Evolutionary conservation across 2,329 filamentous ascomycete species (phyloP).

Genomic region (Teratosphaeria destructans): DNA sequence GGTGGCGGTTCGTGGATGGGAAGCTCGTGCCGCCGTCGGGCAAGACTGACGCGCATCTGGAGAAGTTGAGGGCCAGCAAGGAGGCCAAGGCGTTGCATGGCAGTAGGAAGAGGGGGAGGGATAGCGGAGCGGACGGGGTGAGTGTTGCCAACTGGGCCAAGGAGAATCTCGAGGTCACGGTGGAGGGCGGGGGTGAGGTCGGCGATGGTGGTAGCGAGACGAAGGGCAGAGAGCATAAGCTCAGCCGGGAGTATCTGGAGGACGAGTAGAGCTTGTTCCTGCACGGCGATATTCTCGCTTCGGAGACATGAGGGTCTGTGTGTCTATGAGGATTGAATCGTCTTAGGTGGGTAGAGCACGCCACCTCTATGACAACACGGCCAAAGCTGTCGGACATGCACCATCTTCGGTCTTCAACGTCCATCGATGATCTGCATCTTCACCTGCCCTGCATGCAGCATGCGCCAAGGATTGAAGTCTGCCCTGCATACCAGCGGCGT

Average conservation of each 20-base stretch:
- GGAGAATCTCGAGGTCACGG: constrained; percentile 19
- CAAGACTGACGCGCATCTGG: not conserved
- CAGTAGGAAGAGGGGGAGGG: not conserved
- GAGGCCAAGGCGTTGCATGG: not conserved
- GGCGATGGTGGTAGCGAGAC: not conserved
- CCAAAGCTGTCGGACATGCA: too few relatives aligned
- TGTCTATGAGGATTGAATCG: too few relatives aligned
- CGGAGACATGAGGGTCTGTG: not conserved
- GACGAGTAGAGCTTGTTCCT: not conserved
- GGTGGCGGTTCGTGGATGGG: constrained; percentile 54
- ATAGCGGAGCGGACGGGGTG: not conserved
- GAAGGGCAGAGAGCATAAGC: not conserved
- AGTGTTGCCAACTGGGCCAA: constrained; percentile 10
- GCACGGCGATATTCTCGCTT: not conserved
- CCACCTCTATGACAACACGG: too few relatives aligned
- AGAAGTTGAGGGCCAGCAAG: not conserved
- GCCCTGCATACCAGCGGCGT: too few relatives aligned
- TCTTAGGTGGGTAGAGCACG: too few relatives aligned
- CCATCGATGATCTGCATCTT: too few relatives aligned
- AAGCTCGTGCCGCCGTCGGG: constrained; percentile 20
- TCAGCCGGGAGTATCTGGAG: not conserved
- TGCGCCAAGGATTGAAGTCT: too few relatives aligned
- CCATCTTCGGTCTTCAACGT: too few relatives aligned
- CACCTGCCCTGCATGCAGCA: too few relatives aligned
- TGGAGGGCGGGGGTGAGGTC: constrained; percentile 10